These are phyloP conservation scores for Chaetomium strumarium DNA, from an alignment of 2,329 filamentous ascomycete genomes.

Conservation along the genomic window DNA sequence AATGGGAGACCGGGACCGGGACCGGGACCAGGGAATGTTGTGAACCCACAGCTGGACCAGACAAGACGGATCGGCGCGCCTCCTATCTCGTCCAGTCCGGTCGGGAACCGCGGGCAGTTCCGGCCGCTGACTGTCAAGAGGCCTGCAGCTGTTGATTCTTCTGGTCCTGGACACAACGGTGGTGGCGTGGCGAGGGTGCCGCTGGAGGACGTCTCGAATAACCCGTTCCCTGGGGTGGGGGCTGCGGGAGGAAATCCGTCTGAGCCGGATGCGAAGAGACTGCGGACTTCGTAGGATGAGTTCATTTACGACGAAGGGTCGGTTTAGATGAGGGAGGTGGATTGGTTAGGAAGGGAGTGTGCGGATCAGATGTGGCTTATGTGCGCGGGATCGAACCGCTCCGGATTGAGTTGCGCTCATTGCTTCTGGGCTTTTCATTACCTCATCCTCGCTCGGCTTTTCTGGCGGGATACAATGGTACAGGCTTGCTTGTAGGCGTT, in stretches of 20 bases:
- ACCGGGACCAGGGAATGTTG: slow-evolving; percentile 30
- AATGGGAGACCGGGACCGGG: not conserved
- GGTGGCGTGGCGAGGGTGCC: slow-evolving; percentile 35
- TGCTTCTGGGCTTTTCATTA: not conserved
- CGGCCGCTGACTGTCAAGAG: slow-evolving; percentile 55
- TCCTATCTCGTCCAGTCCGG: slow-evolving; percentile 46
- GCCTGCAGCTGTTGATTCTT: slow-evolving; percentile 30
- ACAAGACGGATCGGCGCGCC: slow-evolving; percentile 56
- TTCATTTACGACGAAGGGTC: too few species aligned
- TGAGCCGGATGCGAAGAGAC: slow-evolving; percentile 45
- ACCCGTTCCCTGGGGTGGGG: slow-evolving; percentile 28
- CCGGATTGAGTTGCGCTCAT: not conserved
- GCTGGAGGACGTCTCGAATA: slow-evolving; percentile 47
- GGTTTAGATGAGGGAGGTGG: not conserved
- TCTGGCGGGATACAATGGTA: not conserved
- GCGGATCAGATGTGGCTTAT: not conserved
- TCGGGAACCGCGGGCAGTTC: slow-evolving; percentile 54
- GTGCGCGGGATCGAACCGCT: too few species aligned
- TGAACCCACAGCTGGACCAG: slow-evolving; percentile 50
- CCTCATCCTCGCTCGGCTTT: too few species aligned
- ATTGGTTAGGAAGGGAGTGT: not conserved
- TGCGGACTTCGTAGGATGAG: slow-evolving; percentile 34
- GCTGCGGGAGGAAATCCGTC: slow-evolving; percentile 14
- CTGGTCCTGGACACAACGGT: slow-evolving; percentile 9
- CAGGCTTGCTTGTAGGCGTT: slow-evolving; percentile 3